These are phyloP conservation scores for Tylopilus intermedius DNA, from an alignment of 768 basidiomycete genomes.

Conservation along the genomic window DNA sequence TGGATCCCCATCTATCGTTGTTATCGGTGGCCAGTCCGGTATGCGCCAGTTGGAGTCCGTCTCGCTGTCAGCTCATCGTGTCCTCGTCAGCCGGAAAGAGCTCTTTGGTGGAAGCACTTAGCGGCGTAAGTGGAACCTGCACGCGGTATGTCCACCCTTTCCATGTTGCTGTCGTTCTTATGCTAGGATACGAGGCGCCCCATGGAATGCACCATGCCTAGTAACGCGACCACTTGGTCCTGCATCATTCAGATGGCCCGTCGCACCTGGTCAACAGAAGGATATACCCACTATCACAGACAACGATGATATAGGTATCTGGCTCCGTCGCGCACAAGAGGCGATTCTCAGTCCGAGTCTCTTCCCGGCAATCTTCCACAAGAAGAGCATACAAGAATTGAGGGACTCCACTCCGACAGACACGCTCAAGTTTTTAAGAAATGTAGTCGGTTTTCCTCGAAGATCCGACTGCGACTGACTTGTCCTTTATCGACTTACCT, in stretches of 20 bases:
- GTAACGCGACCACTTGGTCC: too few relatives aligned
- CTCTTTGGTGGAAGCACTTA: conserved; percentile 33
- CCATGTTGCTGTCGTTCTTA: background rate
- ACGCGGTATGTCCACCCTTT: conserved; percentile 36
- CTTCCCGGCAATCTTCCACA: too few relatives aligned
- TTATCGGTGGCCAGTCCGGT: conserved; percentile 57
- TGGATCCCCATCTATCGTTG: conserved; percentile 48
- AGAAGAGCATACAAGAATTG: conserved; percentile 21
- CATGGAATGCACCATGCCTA: too few relatives aligned
- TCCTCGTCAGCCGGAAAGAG: too few relatives aligned
- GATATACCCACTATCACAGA: too few relatives aligned
- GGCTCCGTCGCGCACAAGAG: too few relatives aligned
- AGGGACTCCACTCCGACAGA: conserved; percentile 19
- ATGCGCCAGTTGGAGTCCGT: conserved; percentile 4
- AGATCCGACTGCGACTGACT: conserved; percentile 42
- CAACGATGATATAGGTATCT: conserved; percentile 28
- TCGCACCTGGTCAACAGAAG: too few relatives aligned
- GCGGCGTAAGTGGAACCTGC: conserved; percentile 50
- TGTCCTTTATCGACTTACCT: conserved; percentile 53
- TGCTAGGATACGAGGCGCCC: too few relatives aligned
- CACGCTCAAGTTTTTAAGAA: conserved; percentile 13
- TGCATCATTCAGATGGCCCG: too few relatives aligned
- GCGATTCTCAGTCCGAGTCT: too few relatives aligned
- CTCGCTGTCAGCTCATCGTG: background rate
- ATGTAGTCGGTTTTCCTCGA: conserved; percentile 42